A percentile compares a stretch with the other conserved stretches of the same genome.
phyloP scores from a whole-genome alignment of 2,329 filamentous ascomycete species.

The Fusarium sp. region DNA sequence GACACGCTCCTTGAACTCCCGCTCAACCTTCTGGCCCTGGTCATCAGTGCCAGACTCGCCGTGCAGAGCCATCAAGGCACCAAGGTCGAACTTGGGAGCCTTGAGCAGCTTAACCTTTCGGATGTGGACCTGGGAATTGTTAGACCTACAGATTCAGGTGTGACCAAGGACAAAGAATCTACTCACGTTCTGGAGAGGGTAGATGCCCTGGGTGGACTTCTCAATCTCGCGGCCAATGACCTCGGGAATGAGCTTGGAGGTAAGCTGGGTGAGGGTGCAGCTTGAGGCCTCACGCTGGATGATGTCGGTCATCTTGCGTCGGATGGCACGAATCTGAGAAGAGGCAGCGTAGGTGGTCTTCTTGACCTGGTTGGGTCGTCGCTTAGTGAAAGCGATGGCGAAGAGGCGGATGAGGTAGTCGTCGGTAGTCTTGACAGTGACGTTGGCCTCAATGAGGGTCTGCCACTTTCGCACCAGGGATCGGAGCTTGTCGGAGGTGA shows the following conservation, averaged over 20 bases:
- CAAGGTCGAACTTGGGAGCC: slow-evolving; percentile 98
- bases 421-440: slow-evolving; percentile 99
- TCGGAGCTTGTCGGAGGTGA: slow-evolving; percentile 99
- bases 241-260: slow-evolving; percentile 98
- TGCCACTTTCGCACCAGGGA: slow-evolving; percentile 99
- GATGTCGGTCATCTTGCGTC: slow-evolving; percentile 99
- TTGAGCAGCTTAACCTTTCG: slow-evolving; percentile 99
- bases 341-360: slow-evolving; percentile 99
- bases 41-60: slow-evolving; percentile 97
- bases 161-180: not conserved
- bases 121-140: slow-evolving; percentile 85
- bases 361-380: slow-evolving; percentile 99
- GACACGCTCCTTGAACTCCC: slow-evolving; percentile 99
- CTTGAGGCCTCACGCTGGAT: slow-evolving; percentile 94
- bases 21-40: slow-evolving; percentile 97
- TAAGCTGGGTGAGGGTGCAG: slow-evolving; percentile 96
- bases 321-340: slow-evolving; percentile 97
- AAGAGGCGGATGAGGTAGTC: slow-evolving; percentile 99
- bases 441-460: slow-evolving; percentile 98
- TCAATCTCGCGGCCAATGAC: slow-evolving; percentile 99
- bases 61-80: slow-evolving; percentile 94
- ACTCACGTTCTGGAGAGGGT: slow-evolving; percentile 97
- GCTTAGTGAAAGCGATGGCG: slow-evolving; percentile 99
- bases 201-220: slow-evolving; percentile 99
- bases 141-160: not conserved